phyloP scores from a whole-genome alignment of 1,284 basidiomycete species.

The Sporisorium iseilematis-ciliati region DNA sequence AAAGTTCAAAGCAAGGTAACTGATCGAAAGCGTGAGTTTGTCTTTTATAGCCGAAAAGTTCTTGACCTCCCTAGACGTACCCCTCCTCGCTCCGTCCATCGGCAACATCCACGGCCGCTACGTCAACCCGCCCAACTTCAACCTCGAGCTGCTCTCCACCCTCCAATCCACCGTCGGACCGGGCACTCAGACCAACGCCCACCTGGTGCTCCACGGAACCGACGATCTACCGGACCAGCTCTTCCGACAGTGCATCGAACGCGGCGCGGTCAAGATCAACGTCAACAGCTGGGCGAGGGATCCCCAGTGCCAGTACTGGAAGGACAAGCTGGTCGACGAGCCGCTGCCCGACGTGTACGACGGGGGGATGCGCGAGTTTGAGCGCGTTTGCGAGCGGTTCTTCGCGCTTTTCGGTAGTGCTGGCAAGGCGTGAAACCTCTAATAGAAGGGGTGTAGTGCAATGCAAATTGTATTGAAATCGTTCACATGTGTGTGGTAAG shows the following conservation, averaged over 20 bases:
- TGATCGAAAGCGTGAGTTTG: no score
- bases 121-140: slow-evolving; percentile 36
- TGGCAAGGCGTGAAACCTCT: slow-evolving; percentile 37
- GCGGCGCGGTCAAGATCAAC: slow-evolving; percentile 49
- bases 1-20: no score
- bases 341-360: slow-evolving; percentile 49
- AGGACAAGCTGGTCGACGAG: slow-evolving; percentile 19
- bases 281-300: slow-evolving; percentile 54
- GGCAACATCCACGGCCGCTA: slow-evolving; percentile 72
- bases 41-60: slow-evolving; percentile 21
- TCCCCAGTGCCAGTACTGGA: slow-evolving; percentile 47
- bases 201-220: slow-evolving; percentile 52
- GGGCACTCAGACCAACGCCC: slow-evolving; percentile 21
- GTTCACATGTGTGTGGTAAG: neutral
- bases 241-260: slow-evolving; percentile 36
- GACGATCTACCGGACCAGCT: slow-evolving; percentile 45
- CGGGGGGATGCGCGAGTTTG: slow-evolving; percentile 36
- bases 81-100: slow-evolving; percentile 72
- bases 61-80: slow-evolving; percentile 66
- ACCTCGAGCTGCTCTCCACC: slow-evolving; percentile 34
- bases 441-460: no score
- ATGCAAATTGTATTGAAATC: no score
- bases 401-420: slow-evolving; percentile 38
- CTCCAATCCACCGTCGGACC: slow-evolving; percentile 39
- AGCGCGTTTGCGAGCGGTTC: slow-evolving; percentile 28